These are phyloP conservation scores for Penicillium corylophilum DNA, from an alignment of 2,329 filamentous ascomycete species.

Conservation along the genomic window DNA sequence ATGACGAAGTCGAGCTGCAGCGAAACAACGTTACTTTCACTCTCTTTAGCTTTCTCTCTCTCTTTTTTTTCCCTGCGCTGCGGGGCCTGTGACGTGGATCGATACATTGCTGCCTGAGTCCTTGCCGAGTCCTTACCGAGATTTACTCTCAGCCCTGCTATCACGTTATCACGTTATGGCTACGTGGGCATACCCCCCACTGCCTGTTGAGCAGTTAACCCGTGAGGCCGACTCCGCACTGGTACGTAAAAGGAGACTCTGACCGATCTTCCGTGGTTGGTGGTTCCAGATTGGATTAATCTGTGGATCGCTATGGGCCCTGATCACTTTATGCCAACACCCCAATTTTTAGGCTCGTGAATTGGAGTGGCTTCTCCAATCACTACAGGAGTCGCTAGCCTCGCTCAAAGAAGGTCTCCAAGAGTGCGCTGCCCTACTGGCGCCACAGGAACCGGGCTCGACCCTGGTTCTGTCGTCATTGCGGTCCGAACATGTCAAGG, in stretches of 20 bases:
- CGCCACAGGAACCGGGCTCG: conserved; percentile 78
- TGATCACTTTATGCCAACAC: conserved; percentile 6
- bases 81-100: conserved; percentile 22
- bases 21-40: conserved; percentile 26
- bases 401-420: conserved; percentile 71
- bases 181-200: conserved; percentile 60
- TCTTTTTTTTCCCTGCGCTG: neutral
- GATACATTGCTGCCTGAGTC: conserved; percentile 21
- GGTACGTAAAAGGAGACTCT: conserved; percentile 36
- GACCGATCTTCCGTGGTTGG: conserved; percentile 8
- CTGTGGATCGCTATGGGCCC: conserved; percentile 15
- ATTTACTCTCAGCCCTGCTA: neutral
- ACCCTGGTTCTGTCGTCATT: conserved; percentile 87
- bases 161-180: conserved; percentile 48
- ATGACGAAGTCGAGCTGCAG: conserved; percentile 32
- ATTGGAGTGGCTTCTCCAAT: conserved; percentile 62
- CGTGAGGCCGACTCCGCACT: conserved; percentile 55
- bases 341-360: conserved; percentile 50
- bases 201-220: conserved; percentile 51
- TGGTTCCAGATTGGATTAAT: conserved; percentile 9
- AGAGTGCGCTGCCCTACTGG: conserved; percentile 83
- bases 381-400: conserved; percentile 60
- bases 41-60: neutral
- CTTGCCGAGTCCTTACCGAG: conserved; percentile 1
- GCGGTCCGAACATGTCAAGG: conserved; percentile 86